Base-by-base conservation (phyloP, 768 basidiomycete genomes). In the Trametes punicea region DNA sequence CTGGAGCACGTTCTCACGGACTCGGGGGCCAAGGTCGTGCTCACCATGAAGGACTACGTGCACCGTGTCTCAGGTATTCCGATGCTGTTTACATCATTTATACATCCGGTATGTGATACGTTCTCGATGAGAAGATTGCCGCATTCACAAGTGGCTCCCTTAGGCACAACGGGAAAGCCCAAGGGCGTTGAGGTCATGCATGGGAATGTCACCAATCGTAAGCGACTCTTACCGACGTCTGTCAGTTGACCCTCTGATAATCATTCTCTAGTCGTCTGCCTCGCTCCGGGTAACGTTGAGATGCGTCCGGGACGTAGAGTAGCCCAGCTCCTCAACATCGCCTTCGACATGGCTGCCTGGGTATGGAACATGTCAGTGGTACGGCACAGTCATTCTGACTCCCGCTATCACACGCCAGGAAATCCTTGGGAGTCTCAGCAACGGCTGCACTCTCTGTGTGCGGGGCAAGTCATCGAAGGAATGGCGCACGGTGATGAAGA, bases 261-360 rank as follows among this genome's bases (percentile, higher is more conserved):
- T 13, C 4, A 8, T 9, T 51, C 42, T 31, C 20, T 54, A 80
- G 79, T 79, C 21, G 67, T 81, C 4, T 73, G 72, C 52, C 62
- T 71, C 7, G 51, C 71, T 18, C 83, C 82, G 23, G 83, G 82
- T n/a, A 83, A 80, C 59, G 71, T 84, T 9, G 75, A 76, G 29
- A 83, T 85, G 80, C 57, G 66, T n/a, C 80, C 81, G 1, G 81
- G 83, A 11, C 62, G 75, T 27, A 75, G 80, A 10, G 81, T 84
- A 20, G 76, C 81, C 7, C 83, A 84, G 61, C 69, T 84, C 21
- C 75, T 85, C 69, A 84, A 84, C 59, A 78, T 85, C 41, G 78
- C 82, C 4, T 85, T 84, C 63, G 84, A 85, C 61, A 84, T 85
- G 81, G 81, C 80, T 39, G 81, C 81, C 18, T 85, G 84, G 84